Conservation (phyloP, 139 green algal species). For the Nannochloris sp. region DNA sequence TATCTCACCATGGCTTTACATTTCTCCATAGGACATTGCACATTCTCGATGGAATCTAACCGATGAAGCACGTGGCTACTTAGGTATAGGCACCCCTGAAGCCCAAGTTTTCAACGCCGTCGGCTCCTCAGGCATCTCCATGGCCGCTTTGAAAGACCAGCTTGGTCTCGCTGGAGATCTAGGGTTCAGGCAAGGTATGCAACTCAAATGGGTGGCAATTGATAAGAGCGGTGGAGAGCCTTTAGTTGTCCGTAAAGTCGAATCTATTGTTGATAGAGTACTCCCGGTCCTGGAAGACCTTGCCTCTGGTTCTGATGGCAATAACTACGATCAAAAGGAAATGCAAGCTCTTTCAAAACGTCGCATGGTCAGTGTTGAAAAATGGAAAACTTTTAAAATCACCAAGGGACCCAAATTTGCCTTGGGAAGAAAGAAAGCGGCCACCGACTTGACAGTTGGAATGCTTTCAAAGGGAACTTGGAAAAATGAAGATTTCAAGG, state of each 20-base stretch:
- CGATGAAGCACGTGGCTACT: conserved; percentile 61
- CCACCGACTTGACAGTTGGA: conserved; percentile 90
- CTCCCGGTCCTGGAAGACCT: conserved; percentile 42
- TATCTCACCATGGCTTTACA: background rate
- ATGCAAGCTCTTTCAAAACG: conserved; percentile 60
- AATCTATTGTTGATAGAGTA: conserved; percentile 52
- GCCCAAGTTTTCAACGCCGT: conserved; percentile 75
- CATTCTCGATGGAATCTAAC: conserved; percentile 69
- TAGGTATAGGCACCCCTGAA: conserved; percentile 67
- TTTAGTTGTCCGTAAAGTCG: conserved; percentile 35
- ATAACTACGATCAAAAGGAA: conserved; percentile 5
- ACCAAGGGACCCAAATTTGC: conserved; percentile 92
- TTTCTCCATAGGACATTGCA: conserved; percentile 55
- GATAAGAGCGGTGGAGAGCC: conserved; percentile 45
- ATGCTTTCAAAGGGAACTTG: conserved; percentile 88
- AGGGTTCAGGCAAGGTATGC: conserved; percentile 92
- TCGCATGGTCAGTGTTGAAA: conserved; percentile 65
- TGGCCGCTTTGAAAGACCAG: conserved; percentile 71
- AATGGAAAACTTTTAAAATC: conserved; percentile 80
- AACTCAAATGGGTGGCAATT: conserved; percentile 68
- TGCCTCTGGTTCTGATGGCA: background rate
- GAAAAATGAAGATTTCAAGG: conserved; percentile 85
- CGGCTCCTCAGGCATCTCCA: conserved; percentile 52
- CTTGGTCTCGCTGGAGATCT: conserved; percentile 56
- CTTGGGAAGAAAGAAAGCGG: conserved; percentile 78